Percentiles rank a stretch among this genome's conserved stretches.
phyloP scores from a whole-genome alignment of 2,329 filamentous ascomycete genomes.

The Domatiomyces globalis region DNA sequence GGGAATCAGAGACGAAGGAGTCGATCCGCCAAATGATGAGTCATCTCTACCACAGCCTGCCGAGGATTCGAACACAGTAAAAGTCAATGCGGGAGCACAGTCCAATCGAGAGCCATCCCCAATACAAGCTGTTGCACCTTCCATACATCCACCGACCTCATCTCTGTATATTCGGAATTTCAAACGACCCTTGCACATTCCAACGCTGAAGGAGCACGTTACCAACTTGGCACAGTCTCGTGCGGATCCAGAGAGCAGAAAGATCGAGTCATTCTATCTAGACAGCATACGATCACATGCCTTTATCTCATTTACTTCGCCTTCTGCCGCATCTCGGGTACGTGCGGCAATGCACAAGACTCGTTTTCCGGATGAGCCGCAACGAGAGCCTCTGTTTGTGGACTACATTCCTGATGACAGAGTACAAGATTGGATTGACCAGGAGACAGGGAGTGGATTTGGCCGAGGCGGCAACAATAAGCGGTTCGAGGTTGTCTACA shows the following conservation, averaged over 20 bases:
- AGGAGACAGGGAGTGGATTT: slow-evolving; percentile 38
- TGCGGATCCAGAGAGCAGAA: slow-evolving; percentile 35
- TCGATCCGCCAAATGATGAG: neutral
- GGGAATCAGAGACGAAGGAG: neutral
- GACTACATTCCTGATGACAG: slow-evolving; percentile 75
- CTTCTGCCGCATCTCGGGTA: slow-evolving; percentile 59
- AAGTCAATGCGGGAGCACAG: neutral
- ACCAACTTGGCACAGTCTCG: slow-evolving; percentile 48
- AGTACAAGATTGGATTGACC: slow-evolving; percentile 58
- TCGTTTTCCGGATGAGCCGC: slow-evolving; percentile 77
- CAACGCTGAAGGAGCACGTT: slow-evolving; percentile 54
- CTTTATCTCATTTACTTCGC: slow-evolving; percentile 57
- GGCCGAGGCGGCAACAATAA: slow-evolving; percentile 31
- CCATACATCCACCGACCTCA: slow-evolving; percentile 57
- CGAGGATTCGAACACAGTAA: slow-evolving; percentile 5
- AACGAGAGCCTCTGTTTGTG: slow-evolving; percentile 69
- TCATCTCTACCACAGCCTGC: neutral
- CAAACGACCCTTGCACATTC: slow-evolving; percentile 67
- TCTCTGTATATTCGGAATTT: slow-evolving; percentile 82
- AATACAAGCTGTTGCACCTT: slow-evolving; percentile 36
- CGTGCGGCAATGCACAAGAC: slow-evolving; percentile 61
- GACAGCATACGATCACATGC: slow-evolving; percentile 81
- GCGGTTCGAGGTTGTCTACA: slow-evolving; percentile 62
- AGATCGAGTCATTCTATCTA: slow-evolving; percentile 58
- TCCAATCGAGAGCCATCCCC: slow-evolving; percentile 18